Evolutionary conservation across 192 early-diverging fungal species (phyloP).

Genomic region (Coemansia furcata): DNA sequence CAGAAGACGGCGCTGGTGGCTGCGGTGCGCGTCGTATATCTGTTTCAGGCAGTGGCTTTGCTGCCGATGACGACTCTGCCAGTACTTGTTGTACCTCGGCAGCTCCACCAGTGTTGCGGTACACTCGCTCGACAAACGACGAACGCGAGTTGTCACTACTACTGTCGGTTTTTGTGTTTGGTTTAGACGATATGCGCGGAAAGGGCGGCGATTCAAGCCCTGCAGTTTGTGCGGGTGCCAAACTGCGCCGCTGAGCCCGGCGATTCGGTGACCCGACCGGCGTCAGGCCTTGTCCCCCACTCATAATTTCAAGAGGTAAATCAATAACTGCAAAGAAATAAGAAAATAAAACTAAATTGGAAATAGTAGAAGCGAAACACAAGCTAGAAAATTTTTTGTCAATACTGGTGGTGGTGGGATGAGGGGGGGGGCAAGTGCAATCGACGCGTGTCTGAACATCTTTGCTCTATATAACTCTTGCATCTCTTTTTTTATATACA

Average conservation of each 20-base stretch:
- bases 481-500: not conserved
- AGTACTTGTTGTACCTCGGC: not conserved
- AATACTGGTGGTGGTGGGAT: not conserved
- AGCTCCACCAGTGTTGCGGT: constrained; percentile 30
- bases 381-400: not conserved
- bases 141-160: constrained; percentile 8
- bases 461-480: not conserved
- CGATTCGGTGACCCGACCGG: constrained; percentile 44
- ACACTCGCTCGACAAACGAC: constrained; percentile 44
- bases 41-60: not conserved
- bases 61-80: not conserved
- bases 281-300: constrained; percentile 24
- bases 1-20: not conserved
- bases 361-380: constrained; percentile 1
- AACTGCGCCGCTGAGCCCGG: constrained; percentile 25
- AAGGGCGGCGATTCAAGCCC: constrained; percentile 19
- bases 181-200: constrained; percentile 4
- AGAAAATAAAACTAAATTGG: not conserved
- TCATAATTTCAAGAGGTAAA: constrained; percentile 1
- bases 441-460: not conserved
- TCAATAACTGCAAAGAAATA: not conserved
- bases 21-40: constrained; percentile 1
- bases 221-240: not conserved
- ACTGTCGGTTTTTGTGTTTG: not conserved
- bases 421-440: not conserved